Base-by-base conservation (phyloP, 441 rosid genomes). In the Manihot esculenta region DNA sequence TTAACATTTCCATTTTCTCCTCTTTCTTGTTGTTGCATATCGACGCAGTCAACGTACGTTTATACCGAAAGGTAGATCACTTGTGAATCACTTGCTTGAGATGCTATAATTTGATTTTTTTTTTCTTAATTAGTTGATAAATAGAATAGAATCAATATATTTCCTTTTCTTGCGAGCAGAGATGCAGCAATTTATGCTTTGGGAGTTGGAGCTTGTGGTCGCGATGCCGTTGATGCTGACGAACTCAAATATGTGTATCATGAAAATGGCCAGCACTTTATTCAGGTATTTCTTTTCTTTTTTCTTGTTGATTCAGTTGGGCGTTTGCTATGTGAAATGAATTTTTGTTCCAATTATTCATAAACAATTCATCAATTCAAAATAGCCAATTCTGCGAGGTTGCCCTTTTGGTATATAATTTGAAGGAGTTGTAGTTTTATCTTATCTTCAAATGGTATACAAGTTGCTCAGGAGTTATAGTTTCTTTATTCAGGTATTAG, bases 161-260 rank as follows among this genome's bases (percentile, higher is more conserved):
- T 18, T 2, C 13, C 0, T 62, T 44, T 7, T 70, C 59, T 59
- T 70, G 62, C 49, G 58, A 51, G 66, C 83, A 94, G 97, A 78
- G 99, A 95, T 71, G 94, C 76, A 35, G 93, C 84, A 23, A 55
- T 93, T 58, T 91, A 95, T 81, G 93, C 96, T 64, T 83, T 93
- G 81, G 98, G 98, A 55, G 70, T 91, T 41, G 98, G 98, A 68
- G 95, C 95, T 21, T 93, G 98, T 79, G 88, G 86, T 53, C 66
- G 74, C 33, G 83, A 93, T 78, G 91, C 97, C 20, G 73, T 84
- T 66, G 97, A 93, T 76, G 53, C 82, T 0, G 81, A 89, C 72
- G 99, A 95, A 83, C 91, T 95, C 17, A 89, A 93, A 62, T 93
- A 73, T 78, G 90, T 89, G 21, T 87, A 93, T 81, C 94, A 95